phyloP scores from a whole-genome alignment of 2,329 filamentous ascomycete species.

The Alternaria consortialis region DNA sequence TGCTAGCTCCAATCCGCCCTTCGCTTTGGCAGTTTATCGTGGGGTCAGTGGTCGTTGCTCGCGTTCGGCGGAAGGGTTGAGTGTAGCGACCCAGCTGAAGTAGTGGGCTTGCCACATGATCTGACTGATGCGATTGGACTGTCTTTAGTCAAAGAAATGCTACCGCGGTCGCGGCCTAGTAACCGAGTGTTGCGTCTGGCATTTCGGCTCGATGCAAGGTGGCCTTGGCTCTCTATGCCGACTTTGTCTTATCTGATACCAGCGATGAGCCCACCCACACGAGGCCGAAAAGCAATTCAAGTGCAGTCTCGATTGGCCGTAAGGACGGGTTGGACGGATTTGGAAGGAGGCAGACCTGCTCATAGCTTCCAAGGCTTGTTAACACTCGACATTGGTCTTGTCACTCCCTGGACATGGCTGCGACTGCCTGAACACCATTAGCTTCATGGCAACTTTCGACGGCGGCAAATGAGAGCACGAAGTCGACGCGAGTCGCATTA shows the following conservation, averaged over 20 bases:
- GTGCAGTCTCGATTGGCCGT: slow-evolving; percentile 3
- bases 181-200: slow-evolving; percentile 2
- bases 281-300: background rate
- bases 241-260: slow-evolving; percentile 22
- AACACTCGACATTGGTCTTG: background rate
- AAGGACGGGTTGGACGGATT: background rate
- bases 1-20: background rate
- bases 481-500: background rate
- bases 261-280: slow-evolving; percentile 9
- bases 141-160: background rate
- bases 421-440: background rate
- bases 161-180: background rate
- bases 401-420: background rate
- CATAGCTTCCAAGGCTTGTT: background rate
- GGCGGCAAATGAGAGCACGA: background rate
- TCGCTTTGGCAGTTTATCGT: slow-evolving; percentile 1
- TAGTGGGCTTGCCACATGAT: background rate
- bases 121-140: slow-evolving; percentile 7
- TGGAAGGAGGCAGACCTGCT: background rate
- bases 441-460: background rate
- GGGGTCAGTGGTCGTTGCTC: slow-evolving; percentile 11
- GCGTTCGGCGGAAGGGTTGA: slow-evolving; percentile 12
- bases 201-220: slow-evolving; percentile 11
- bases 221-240: slow-evolving; percentile 15
- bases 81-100: slow-evolving; percentile 14